These are phyloP conservation scores for Auricularia auricula-judae DNA, from an alignment of 768 basidiomycete genomes.

Conservation along the genomic window DNA sequence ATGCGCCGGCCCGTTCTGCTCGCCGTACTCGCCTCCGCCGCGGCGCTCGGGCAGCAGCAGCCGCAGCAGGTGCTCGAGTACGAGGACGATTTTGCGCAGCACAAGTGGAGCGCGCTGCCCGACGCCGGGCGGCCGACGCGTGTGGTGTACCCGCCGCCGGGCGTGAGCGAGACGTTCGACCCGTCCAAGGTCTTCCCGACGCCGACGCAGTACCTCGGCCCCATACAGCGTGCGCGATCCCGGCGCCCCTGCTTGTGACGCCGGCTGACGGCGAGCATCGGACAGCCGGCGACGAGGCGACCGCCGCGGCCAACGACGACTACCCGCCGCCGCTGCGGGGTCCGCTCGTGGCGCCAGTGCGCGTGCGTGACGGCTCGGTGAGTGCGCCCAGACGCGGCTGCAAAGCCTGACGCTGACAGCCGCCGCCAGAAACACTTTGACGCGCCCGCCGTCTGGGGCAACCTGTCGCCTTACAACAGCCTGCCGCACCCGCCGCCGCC, in stretches of 20 bases:
- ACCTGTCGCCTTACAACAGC: background rate
- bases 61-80: background rate
- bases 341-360: background rate
- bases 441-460: background rate
- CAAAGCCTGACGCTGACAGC: background rate
- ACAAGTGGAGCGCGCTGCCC: background rate
- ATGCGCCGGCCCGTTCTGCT: too few relatives aligned
- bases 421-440: background rate
- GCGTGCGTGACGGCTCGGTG: background rate
- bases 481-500: background rate
- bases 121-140: background rate
- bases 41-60: too few relatives aligned
- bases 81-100: background rate
- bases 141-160: background rate
- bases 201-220: background rate
- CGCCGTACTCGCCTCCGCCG: too few relatives aligned
- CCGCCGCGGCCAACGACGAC: background rate
- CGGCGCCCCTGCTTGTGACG: background rate
- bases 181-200: background rate
- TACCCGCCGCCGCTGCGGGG: background rate
- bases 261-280: background rate
- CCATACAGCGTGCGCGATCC: background rate
- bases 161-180: background rate
- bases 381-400: background rate
- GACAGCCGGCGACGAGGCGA: background rate